Base-by-base conservation (phyloP, 768 basidiomycete species). In the Solioccasus polychromus region DNA sequence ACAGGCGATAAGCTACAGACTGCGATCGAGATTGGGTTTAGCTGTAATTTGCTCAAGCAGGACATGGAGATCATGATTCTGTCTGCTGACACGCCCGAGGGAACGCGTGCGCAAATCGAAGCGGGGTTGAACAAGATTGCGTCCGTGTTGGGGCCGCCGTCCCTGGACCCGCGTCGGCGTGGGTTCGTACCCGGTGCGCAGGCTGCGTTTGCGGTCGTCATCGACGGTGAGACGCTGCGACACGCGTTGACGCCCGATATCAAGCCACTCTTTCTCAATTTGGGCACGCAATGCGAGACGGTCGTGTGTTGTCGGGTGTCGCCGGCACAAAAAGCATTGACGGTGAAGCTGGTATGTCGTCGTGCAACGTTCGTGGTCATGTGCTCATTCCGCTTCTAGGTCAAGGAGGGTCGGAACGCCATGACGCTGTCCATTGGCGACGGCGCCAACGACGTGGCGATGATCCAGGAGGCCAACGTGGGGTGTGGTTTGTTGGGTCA, bases 401-500 rank as follows among this genome's bases (percentile, higher is more conserved):
- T 97, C 64, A 97, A 97, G 59, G 92, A 97, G 55, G 95, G 95
- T 9, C 81, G 87, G 37, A 85, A 91, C 39, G 93, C 93, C 0
- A 96, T 97, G 95, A 95, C 94, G 2, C 67, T 98, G 23, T 89
- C 94, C 0, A 98, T 99, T 43, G 95, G 95, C 9, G 95, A 98
- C 57, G 92, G 92, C 44, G 95, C 95, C 14, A 98, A 98, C 60
- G 95, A 98, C 60, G 95, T 98, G 19, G 93, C 94, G 6, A 98
- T 98, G 95, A 98, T 98, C 47, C 95, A 98, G 63, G 95, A 95
- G 60, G 95, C 95, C n/a, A 93, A 98, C 64, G 86, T 98, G 53
- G 95, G 95, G 3, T 91, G 93, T 60, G 95, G 95, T 18, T 71
- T 98, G 22, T 80, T 91, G 55, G 95, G 95, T 35, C 78, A 94